Conservation (phyloP, 2,329 filamentous ascomycete species). For the Hirsutella thompsonii region DNA sequence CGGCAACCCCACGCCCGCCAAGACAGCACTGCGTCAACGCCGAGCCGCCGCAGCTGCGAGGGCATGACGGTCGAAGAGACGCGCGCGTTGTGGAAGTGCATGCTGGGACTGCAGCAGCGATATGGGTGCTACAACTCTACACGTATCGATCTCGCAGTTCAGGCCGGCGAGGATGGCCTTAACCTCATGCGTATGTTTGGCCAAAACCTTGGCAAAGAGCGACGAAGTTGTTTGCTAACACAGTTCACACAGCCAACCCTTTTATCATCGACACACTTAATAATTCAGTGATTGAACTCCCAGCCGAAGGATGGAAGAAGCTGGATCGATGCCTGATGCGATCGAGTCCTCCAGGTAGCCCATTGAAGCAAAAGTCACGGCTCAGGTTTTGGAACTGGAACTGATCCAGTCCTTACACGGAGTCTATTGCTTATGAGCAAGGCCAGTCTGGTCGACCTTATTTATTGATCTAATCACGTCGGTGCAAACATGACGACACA, state of each 20-base stretch:
- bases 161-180: constrained; percentile 24
- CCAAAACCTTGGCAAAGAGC: neutral
- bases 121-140: constrained; percentile 37
- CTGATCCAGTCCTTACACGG: neutral
- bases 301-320: constrained; percentile 21
- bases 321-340: constrained; percentile 16
- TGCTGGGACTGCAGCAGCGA: constrained; percentile 32
- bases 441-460: too few relatives aligned
- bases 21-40: neutral
- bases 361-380: constrained; percentile 8
- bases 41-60: constrained; percentile 17
- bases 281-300: constrained; percentile 22
- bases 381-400: constrained; percentile 13
- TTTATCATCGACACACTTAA: constrained; percentile 28
- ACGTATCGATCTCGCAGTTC: constrained; percentile 31
- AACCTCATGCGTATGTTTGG: constrained; percentile 30
- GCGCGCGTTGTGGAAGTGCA: constrained; percentile 31
- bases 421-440: too few relatives aligned
- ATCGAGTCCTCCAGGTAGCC: neutral
- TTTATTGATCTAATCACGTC: too few relatives aligned
- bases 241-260: constrained; percentile 18
- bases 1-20: neutral
- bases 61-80: constrained; percentile 24
- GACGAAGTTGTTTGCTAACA: neutral
- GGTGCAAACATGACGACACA: too few relatives aligned